Evolutionary conservation across 2,329 filamentous ascomycete genomes (phyloP), one percentile per base, ranked within the genome.

Genomic region (Calonectria fujianensis): DNA sequence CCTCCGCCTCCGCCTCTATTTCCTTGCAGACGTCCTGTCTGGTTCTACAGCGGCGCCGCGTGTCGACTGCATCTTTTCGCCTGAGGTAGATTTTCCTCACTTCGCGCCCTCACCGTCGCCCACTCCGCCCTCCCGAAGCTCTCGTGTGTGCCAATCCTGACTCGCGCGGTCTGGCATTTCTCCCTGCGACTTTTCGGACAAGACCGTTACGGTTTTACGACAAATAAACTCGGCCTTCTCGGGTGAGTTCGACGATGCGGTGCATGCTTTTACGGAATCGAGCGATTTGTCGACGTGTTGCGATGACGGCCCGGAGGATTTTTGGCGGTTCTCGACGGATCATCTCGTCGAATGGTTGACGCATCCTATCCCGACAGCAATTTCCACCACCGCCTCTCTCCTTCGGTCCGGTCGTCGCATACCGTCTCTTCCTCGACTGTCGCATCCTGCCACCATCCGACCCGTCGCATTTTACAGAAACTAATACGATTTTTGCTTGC

Each of bases 101-200:
- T 65, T 74, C 72, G 79, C 80, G 77, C 78, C 70, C 77, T 59
- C 69, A 65, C 39, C 63, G 72, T 77, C 78, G 75, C 74, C 72
- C 72, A 77, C 78, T 76, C 75, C 80, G 80, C 79, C 74, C 71
- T 77, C 67, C 77, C 79, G 79, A 81, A 68, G 79, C 69, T 70
- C 77, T 80, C 76, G 75, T 75, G 79, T 80, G 80, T 79, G 80
- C 76, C 75, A 76, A 77, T 79, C 72, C 77, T 79, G 75, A 80
- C 74, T 75, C 73, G 70, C 75, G 78, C 77, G 74, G 74, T 74
- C 74, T 71, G 80, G 75, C 76, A 73, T 75, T 63, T 75, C 75
- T 74, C 75, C 75, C 73, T 79, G 76, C 79, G 78, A 76, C 73
- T 68, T 77, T 67, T 51, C 70, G 57, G 67, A 77, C 78, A 74